phyloP scores from a whole-genome alignment of 2,329 filamentous ascomycete genomes.

The Penicillium occitanis region DNA sequence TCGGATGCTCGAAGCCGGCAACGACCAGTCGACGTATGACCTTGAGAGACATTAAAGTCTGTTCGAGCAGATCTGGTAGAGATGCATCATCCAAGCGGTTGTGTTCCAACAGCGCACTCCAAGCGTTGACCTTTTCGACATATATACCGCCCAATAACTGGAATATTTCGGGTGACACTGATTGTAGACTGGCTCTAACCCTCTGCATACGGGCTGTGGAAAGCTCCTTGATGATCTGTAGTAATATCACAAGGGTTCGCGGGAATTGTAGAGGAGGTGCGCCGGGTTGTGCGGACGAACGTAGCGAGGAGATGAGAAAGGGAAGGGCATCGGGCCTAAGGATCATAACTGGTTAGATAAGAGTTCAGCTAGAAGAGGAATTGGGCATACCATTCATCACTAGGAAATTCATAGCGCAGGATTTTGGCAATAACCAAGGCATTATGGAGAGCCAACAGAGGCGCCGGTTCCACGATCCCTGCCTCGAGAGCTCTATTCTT shows the following conservation, averaged over 20 bases:
- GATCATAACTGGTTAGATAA: neutral
- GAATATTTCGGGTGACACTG: constrained; percentile 79
- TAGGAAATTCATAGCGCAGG: constrained; percentile 82
- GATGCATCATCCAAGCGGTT: constrained; percentile 60
- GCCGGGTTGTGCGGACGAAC: constrained; percentile 52
- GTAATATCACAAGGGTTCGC: constrained; percentile 71
- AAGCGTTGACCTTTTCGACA: constrained; percentile 66
- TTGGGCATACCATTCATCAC: constrained; percentile 64
- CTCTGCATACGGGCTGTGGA: constrained; percentile 73
- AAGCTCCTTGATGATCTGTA: constrained; percentile 88
- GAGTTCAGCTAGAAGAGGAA: neutral
- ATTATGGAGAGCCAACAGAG: constrained; percentile 79
- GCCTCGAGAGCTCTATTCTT: constrained; percentile 72
- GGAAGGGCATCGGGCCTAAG: constrained; percentile 52
- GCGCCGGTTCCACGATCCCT: constrained; percentile 73
- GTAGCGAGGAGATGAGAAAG: constrained; percentile 62
- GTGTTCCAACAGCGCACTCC: constrained; percentile 62
- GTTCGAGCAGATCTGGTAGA: constrained; percentile 66
- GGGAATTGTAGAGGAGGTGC: constrained; percentile 66
- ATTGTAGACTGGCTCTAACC: constrained; percentile 74
- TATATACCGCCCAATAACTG: constrained; percentile 78
- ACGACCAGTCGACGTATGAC: constrained; percentile 76
- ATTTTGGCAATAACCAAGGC: constrained; percentile 86
- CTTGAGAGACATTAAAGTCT: constrained; percentile 77
- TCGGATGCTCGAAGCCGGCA: constrained; percentile 79